These are phyloP conservation scores for Colletotrichum sp. DNA, from an alignment of 2,329 filamentous ascomycete species.

Conservation along the genomic window DNA sequence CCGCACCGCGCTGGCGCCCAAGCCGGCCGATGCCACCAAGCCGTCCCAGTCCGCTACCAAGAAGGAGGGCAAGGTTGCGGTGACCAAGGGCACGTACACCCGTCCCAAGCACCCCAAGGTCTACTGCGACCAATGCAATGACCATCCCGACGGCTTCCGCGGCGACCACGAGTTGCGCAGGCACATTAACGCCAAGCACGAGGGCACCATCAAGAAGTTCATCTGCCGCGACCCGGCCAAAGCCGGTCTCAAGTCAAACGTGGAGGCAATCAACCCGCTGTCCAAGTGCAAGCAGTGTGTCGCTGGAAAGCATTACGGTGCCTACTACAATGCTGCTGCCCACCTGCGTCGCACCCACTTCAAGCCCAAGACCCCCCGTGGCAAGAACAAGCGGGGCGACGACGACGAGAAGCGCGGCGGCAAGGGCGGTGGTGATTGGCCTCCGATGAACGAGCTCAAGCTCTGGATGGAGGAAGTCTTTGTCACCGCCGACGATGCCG, in stretches of 20 bases:
- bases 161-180: slow-evolving; percentile 83
- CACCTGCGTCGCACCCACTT: slow-evolving; percentile 91
- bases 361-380: slow-evolving; percentile 63
- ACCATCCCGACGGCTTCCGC: slow-evolving; percentile 80
- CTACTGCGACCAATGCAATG: slow-evolving; percentile 72
- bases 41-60: slow-evolving; percentile 29
- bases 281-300: slow-evolving; percentile 84
- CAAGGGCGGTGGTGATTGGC: slow-evolving; percentile 60
- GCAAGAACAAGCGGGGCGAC: slow-evolving; percentile 41
- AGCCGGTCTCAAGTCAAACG: slow-evolving; percentile 44
- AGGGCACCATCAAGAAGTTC: slow-evolving; percentile 57
- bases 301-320: slow-evolving; percentile 79
- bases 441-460: slow-evolving; percentile 62
- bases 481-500: slow-evolving; percentile 43
- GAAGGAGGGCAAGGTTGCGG: slow-evolving; percentile 48
- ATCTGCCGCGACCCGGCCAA: slow-evolving; percentile 60
- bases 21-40: slow-evolving; percentile 38
- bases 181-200: slow-evolving; percentile 72
- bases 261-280: slow-evolving; percentile 67
- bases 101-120: slow-evolving; percentile 76
- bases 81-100: slow-evolving; percentile 49
- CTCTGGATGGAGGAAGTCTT: slow-evolving; percentile 63
- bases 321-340: slow-evolving; percentile 94
- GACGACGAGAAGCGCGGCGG: slow-evolving; percentile 59
- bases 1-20: slow-evolving; percentile 48